Base-by-base conservation (phyloP, 345 rosid species). In the Citrus medica region DNA sequence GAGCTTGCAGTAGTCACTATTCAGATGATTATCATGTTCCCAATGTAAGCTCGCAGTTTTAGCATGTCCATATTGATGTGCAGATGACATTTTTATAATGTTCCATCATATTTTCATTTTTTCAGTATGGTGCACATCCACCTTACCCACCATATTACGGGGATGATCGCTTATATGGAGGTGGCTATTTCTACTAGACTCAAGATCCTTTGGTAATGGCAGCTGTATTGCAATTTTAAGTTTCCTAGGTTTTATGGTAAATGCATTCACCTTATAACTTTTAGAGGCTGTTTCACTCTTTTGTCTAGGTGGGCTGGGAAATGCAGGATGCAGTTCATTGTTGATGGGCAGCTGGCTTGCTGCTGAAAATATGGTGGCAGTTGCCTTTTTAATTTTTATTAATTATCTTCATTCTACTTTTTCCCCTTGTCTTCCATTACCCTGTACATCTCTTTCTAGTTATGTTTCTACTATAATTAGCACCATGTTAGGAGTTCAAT, bases 51-150 rank as follows among this genome's bases (percentile, higher is more conserved):
- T 78, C 38, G 30, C 71, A 19, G 67, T 33, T 42, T 60, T 76
- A 81, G 67, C 69, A 48, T 62, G 10, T 82, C 65, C 21, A 8
- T 60, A 4, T 67, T 67, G 46, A 53, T 77, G 17, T 59, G 61
- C 48, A 53, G 37, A 27, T 17, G 75, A 69, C 67, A 30, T 40
- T 71, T 56, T 71, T 8, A n/a, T 79, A 42, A 66, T 81, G 37
- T 56, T 33, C 42, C 30, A 1, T 73, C 32, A 14, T 70, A 24
- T 74, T 64, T 66, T 80, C 71, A 53, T 84, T 66, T 77, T 64
- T 76, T 82, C 87, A 90, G 93, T 80, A 80, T 72, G 85, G 77
- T 16, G 60, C 88, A 9, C 79, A 85, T 79, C 84, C 87, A 48
- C 73, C 89, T 58, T 82, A 84, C 76, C 82, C 88, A 35, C 73